Evolutionary conservation across 2,329 filamentous ascomycete species (phyloP), one percentile per base, ranked within the genome.

Genomic region (Fusarium decemcellulare): DNA sequence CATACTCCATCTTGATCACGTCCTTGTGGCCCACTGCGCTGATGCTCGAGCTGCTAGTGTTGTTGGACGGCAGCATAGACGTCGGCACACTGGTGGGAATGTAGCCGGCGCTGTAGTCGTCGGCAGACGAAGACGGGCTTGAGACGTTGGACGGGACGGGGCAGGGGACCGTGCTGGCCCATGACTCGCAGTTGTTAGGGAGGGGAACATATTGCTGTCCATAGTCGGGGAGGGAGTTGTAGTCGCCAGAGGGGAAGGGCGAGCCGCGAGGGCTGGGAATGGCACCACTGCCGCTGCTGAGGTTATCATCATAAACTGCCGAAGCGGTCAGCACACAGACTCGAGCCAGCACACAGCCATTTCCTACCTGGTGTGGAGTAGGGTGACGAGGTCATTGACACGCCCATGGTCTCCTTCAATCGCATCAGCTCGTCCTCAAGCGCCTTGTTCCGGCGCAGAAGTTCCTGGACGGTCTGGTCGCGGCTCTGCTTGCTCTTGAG

Each of bases 401-500:
- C 76, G 51, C 82, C 82, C 75, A 86, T 78, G 67, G 76, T 81
- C 70, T 86, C 81, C 70, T 80, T 81, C 61, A 87, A 74, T 18
- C 79, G 78, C 63, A 76, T 77, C 37, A 89, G 76, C 77, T 89
- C 86, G 30, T 85, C 81, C 75, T 89, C 86, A 51, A 90, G 82
- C 36, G 81, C 81, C 72, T 83, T 83, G 77, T 88, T 89, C 66
- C 83, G 83, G 68, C 81, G 82, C 47, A 86, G 77, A 46, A 88
- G 78, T 44, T 85, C 83, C 72, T 87, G 85, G 60, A 87, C 79
- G n/a, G 82, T 83, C 67, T 84, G 81, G 70, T 87, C 84, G 52
- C 83, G 81, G 74, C 78, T 81, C 52, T 85, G 81, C 60, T 80
- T 80, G 76, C 81, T 83, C 65, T 85, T 84, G 68, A 97, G 87